A percentile compares a stretch with the other conserved stretches of the same genome.
phyloP scores from a whole-genome alignment of 129 eudicot species.

The Centaurea solstitialis region DNA sequence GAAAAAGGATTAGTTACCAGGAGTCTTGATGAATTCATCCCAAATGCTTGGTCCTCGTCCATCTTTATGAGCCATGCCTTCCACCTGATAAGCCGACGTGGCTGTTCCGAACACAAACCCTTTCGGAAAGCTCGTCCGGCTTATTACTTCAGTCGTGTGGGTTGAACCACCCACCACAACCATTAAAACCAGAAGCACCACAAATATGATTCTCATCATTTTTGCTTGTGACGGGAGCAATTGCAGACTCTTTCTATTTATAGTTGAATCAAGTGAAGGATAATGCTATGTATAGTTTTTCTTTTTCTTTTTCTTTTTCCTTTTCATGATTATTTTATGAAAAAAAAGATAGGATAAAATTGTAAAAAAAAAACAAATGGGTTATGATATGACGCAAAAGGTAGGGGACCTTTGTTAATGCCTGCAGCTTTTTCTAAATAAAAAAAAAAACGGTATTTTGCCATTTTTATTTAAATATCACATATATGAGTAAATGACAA shows the following conservation, averaged over 20 bases:
- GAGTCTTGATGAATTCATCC: conserved; percentile 73
- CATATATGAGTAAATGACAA: too few species aligned
- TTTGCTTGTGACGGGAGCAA: not conserved
- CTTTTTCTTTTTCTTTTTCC: not conserved
- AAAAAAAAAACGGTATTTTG: not conserved
- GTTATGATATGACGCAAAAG: not conserved
- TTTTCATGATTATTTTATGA: too few species aligned
- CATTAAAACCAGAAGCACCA: not conserved
- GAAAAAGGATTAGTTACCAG: conserved; percentile 37
- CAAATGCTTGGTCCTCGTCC: conserved; percentile 96
- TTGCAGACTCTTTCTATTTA: conserved; percentile 19
- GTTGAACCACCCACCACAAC: conserved; percentile 2
- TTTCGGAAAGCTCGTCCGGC: conserved; percentile 64
- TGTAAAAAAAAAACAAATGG: not conserved
- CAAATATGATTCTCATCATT: conserved; percentile 25
- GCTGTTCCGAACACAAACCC: conserved; percentile 87
- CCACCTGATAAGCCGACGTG: conserved; percentile 91
- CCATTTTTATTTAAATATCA: too few species aligned
- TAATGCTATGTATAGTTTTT: not conserved
- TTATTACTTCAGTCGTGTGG: conserved; percentile 18
- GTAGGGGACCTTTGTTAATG: not conserved
- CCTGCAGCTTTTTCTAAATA: not conserved
- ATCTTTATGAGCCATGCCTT: conserved; percentile 74
- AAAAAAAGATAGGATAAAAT: not conserved
- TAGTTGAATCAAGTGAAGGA: conserved; percentile 11